phyloP scores from a whole-genome alignment of 2,329 filamentous ascomycete species.

The Dactylonectria macrodidyma region DNA sequence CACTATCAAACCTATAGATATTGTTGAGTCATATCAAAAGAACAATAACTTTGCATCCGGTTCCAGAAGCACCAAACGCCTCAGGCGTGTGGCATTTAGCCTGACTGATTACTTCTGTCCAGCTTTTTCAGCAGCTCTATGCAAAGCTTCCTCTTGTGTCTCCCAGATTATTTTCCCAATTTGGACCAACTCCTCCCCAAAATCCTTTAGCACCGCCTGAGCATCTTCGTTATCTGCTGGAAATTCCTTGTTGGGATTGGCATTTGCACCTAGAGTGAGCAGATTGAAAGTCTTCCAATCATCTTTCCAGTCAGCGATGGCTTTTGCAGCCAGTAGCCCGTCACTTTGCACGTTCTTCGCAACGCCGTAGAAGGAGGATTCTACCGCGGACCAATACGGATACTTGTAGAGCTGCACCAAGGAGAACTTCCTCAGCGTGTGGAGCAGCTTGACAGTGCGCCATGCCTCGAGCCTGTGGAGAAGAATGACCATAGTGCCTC shows the following conservation, averaged over 20 bases:
- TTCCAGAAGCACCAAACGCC: background rate
- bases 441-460: conserved; percentile 55
- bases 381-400: conserved; percentile 53
- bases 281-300: conserved; percentile 59
- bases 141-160: conserved; percentile 33
- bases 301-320: conserved; percentile 58
- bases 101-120: too few species aligned
- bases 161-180: conserved; percentile 36
- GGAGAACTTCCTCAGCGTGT: conserved; percentile 59
- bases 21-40: background rate
- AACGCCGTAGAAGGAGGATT: conserved; percentile 69
- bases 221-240: background rate
- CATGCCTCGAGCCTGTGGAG: conserved; percentile 64
- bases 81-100: too few species aligned
- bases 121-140: background rate
- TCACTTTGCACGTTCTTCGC: conserved; percentile 58
- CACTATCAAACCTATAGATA: too few species aligned
- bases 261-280: conserved; percentile 44
- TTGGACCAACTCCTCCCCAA: conserved; percentile 27
- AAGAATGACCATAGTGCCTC: conserved; percentile 66
- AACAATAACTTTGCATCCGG: background rate
- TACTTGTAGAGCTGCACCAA: conserved; percentile 60
- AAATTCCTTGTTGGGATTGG: conserved; percentile 5
- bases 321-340: conserved; percentile 49
- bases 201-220: conserved; percentile 5